Percentiles rank a stretch among this genome's conserved stretches.
phyloP scores from a whole-genome alignment of 176 grass and related monocot species.

The Musa schizocarpa region DNA sequence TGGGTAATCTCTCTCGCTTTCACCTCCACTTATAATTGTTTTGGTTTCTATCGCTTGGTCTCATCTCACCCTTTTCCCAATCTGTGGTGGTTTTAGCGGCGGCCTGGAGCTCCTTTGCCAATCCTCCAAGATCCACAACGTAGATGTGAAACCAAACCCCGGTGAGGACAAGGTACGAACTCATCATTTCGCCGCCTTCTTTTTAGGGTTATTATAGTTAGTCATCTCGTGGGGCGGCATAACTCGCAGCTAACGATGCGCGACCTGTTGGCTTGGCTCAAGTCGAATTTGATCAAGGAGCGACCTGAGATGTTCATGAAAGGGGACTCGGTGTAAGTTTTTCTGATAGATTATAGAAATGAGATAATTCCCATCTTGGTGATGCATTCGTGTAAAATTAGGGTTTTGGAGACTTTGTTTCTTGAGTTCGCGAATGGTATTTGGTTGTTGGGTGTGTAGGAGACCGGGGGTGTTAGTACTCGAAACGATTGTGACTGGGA shows the following conservation, averaged over 20 bases:
- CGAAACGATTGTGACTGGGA: constrained; percentile 90
- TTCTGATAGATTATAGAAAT: background rate
- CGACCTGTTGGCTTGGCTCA: constrained; percentile 59
- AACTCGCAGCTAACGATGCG: constrained; percentile 37
- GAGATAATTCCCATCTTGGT: background rate
- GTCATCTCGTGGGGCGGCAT: background rate
- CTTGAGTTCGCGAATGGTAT: background rate
- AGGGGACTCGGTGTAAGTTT: constrained; percentile 60
- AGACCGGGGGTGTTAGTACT: constrained; percentile 83
- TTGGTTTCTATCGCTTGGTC: background rate
- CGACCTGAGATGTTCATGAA: constrained; percentile 93
- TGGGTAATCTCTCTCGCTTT: constrained; percentile 35
- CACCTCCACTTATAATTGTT: background rate
- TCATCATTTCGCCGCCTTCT: no score
- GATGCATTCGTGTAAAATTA: constrained; percentile 1
- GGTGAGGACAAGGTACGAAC: constrained; percentile 35
- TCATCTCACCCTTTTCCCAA: background rate
- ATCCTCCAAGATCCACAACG: constrained; percentile 65
- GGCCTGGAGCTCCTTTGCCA: constrained; percentile 73
- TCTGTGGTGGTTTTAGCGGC: constrained; percentile 29
- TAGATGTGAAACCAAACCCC: constrained; percentile 40
- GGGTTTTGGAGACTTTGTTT: background rate
- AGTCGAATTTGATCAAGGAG: constrained; percentile 89
- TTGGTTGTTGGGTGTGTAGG: constrained; percentile 29
- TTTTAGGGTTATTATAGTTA: background rate